Evolutionary conservation across 2,329 filamentous ascomycete species (phyloP), one percentile per base, ranked within the genome.

Genomic region (Epichloe festucae): DNA sequence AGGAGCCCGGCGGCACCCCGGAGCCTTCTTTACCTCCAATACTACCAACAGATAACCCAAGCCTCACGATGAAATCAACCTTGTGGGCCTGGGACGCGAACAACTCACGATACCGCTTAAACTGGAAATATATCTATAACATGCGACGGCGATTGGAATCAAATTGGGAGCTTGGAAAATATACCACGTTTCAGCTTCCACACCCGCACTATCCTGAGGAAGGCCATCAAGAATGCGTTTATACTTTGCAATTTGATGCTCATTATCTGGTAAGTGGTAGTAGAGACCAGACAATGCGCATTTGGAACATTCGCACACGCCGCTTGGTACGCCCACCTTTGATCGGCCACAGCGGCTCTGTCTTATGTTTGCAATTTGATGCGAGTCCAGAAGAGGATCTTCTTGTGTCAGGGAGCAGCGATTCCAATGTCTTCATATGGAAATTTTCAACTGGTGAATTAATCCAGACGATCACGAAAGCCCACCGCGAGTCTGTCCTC

Each of bases 321-420:
- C 80, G 91, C 38, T 73, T 96, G n/a, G 73, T 84, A 17, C 75
- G 84, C 36, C 74, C 76, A n/a, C 88, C 89, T 1, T 71, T 98
- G 8, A 63, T 70, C 5, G 90, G 87, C 3, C 93, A 98, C 64
- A 71, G 68, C 11, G 90, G 89, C 14, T 97, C 91, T 1, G 93
- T 98, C 1, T 71, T 98, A 11, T 98, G 93, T 63, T 74, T 98
- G 31, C 93, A 98, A 62, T 98, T 97, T 63, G 93, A 98, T 62
- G 84, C 90, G 3, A 81, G 85, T 49, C 85, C 88, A 0, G 80
- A 86, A 14, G 87, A 97, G 63, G 91, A 97, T 61, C 71, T 98
- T 40, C 85, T 98, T n/a, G 85, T 96, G 10, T 95, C 90, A 7
- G 93, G 91, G 39, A 95, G 91, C 61, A 95, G 90, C 60, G 93